Conservation (phyloP, 805 yeast species). For the Grigorovia humatica region DNA sequence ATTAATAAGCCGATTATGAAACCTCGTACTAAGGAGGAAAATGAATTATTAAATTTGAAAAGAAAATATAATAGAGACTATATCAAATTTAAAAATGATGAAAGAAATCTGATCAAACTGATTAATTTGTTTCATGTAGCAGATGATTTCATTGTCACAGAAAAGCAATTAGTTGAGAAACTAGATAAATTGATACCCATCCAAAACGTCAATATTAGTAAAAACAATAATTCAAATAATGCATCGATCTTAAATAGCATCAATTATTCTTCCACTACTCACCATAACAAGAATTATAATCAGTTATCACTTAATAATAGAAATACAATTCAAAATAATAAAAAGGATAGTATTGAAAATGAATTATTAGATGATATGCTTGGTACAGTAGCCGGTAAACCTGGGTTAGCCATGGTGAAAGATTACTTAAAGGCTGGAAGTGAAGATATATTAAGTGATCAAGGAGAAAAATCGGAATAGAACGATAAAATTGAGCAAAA, state of each 20-base stretch:
- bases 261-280: background rate
- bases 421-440: conserved; percentile 29
- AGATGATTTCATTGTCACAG: conserved; percentile 60
- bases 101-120: conserved; percentile 44
- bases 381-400: conserved; percentile 28
- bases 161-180: conserved; percentile 40
- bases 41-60: conserved; percentile 43
- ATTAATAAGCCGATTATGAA: conserved; percentile 62
- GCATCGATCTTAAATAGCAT: background rate
- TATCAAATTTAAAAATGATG: conserved; percentile 41
- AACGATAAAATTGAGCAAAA: background rate
- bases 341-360: conserved; percentile 11
- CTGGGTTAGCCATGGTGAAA: conserved; percentile 29
- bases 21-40: conserved; percentile 63
- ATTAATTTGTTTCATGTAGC: conserved; percentile 66
- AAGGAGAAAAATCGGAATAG: conserved; percentile 9
- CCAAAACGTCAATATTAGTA: background rate
- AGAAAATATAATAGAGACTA: conserved; percentile 57
- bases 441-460: conserved; percentile 7
- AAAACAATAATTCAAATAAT: background rate
- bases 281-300: no score
- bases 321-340: background rate
- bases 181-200: conserved; percentile 9
- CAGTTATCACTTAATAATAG: background rate
- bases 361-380: conserved; percentile 28